A percentile compares a stretch with the other conserved stretches of the same genome.
These are phyloP conservation scores for Fusarium fujikuroi DNA, from an alignment of 2,329 filamentous ascomycete genomes.

Conservation along the genomic window DNA sequence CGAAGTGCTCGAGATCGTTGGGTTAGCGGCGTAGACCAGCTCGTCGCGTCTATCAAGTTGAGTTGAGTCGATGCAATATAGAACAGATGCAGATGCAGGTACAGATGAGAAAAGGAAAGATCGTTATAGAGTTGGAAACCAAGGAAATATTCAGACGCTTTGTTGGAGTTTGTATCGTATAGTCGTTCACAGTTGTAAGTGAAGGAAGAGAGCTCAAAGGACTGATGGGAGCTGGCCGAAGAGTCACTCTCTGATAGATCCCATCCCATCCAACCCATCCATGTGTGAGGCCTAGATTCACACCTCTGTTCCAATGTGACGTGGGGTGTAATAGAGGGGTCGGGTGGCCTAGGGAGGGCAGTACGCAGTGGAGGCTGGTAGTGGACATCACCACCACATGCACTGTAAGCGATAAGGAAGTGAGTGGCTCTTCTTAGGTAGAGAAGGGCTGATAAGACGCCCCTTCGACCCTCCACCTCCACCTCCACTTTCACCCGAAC, in stretches of 20 bases:
- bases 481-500: constrained; percentile 2
- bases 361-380: neutral
- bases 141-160: constrained; percentile 38
- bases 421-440: neutral
- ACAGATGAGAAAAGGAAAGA: constrained; percentile 26
- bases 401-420: constrained; percentile 15
- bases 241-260: constrained; percentile 12
- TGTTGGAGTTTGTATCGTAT: constrained; percentile 42
- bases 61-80: constrained; percentile 12
- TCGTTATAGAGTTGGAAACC: constrained; percentile 30
- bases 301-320: constrained; percentile 16
- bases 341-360: constrained; percentile 13
- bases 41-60: constrained; percentile 41
- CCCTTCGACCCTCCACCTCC: neutral
- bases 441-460: constrained; percentile 18
- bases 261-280: neutral
- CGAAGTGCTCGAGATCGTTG: constrained; percentile 31
- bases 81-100: constrained; percentile 18
- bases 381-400: neutral
- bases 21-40: constrained; percentile 45
- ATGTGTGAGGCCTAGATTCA: constrained; percentile 27
- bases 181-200: constrained; percentile 41
- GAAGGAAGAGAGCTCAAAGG: constrained; percentile 37
- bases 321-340: constrained; percentile 24
- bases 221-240: constrained; percentile 12